Evolutionary conservation across 2,329 filamentous ascomycete species (phyloP), one percentile per base, ranked within the genome.

Genomic region (Rhynchosporium agropyri): DNA sequence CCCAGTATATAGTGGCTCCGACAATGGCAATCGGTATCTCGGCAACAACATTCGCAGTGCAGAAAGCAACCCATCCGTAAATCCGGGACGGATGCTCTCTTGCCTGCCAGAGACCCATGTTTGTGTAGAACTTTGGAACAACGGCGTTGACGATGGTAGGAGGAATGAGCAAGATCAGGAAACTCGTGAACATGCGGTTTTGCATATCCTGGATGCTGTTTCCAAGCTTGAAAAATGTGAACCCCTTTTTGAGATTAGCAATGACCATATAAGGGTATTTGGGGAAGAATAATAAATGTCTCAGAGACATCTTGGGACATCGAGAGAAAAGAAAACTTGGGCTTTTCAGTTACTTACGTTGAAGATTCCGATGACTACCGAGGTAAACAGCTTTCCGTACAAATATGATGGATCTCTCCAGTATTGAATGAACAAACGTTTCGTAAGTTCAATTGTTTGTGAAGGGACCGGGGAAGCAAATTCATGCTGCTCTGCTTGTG

Each of bases 51-150:
- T 89, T 88, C 0, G 90, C 89, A 0, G 89, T 90, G 71, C 83
- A 85, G 75, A 93, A 93, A 0, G 90, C 89, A 40, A 89, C 76
- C 87, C 89, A 92, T 58, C 87, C 87, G 74, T 93, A 94, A 63
- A 92, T 91, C 26, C 89, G 82, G 3, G 84, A 88, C 1, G 89
- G 89, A 15, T 88, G 83, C 74, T 94, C 90, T 48, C 90, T 83
- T 0, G 85, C 84, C 76, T 89, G 84, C 88, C 89, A 94, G 2
- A 93, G 79, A 0, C 82, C 82, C 74, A 89, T 84, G 74, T 91
- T 90, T 68, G 82, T 79, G 75, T 87, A 90, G 80, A 92, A 93
- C 69, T 90, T 91, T n/a, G 90, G 88, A 1, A 92, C 83, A 2
- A 91, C 83, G 12, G 80, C 83, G 74, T 92, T 92, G 72, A 93